Evolutionary conservation across 1,284 basidiomycete genomes (phyloP).

Genomic region (Cystobasidium pallidum): DNA sequence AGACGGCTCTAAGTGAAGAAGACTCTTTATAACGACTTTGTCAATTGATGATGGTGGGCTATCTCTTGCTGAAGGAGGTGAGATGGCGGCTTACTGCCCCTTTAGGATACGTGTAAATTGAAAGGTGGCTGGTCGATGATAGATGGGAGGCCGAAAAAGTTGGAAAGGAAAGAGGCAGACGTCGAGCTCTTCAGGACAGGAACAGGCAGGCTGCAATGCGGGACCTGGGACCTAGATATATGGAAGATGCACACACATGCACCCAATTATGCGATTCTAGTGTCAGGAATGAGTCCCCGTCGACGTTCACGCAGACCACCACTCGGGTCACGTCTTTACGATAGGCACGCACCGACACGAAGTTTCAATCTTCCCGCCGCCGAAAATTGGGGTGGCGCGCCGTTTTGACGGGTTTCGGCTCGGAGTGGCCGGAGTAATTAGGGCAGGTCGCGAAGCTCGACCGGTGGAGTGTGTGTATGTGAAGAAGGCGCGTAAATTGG

Average conservation of each 20-base stretch:
- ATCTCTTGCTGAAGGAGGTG: constrained; percentile 23
- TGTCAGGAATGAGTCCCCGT: constrained; percentile 31
- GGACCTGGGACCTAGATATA: constrained; percentile 15
- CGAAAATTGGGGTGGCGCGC: constrained; percentile 25
- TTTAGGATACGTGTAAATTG: constrained; percentile 32
- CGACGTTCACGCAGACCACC: constrained; percentile 11
- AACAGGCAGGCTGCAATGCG: neutral
- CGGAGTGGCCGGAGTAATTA: neutral
- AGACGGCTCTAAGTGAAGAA: neutral
- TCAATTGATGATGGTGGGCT: constrained; percentile 14
- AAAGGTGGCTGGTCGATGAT: constrained; percentile 32
- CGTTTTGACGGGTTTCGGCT: neutral
- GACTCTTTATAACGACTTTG: constrained; percentile 14
- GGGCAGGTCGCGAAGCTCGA: constrained; percentile 5
- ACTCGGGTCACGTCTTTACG: constrained; percentile 11
- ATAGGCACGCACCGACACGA: constrained; percentile 33
- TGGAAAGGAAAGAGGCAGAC: constrained; percentile 33
- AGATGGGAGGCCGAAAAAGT: constrained; percentile 9
- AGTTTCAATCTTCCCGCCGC: constrained; percentile 25
- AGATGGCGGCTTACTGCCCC: constrained; percentile 31
- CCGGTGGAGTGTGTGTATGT: neutral
- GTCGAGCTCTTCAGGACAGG: constrained; percentile 1
- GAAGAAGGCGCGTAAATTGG: constrained; percentile 25
- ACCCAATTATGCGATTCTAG: constrained; percentile 21
- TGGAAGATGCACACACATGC: neutral